phyloP scores from a whole-genome alignment of 495 filamentous ascomycete genomes.

The Penicillium roqueforti region DNA sequence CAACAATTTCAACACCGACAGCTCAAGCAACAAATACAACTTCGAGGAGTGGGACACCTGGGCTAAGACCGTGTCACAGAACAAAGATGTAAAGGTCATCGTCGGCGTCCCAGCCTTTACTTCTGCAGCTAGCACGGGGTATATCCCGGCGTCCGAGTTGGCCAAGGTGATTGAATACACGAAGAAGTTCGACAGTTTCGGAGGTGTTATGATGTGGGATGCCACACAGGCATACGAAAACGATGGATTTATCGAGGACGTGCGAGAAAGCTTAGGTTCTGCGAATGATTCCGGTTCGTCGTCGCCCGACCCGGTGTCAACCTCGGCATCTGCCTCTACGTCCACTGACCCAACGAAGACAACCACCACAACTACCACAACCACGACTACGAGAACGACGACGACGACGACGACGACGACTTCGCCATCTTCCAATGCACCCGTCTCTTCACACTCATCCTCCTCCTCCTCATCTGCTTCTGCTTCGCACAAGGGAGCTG shows the following conservation, averaged over 20 bases:
- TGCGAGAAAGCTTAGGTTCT: constrained; percentile 27
- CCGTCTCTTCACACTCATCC: constrained; percentile 28
- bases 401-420: neutral
- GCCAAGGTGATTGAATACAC: constrained; percentile 46
- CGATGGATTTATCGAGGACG: constrained; percentile 48
- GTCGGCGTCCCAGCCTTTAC: constrained; percentile 62
- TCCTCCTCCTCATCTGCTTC: constrained; percentile 30
- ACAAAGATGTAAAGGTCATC: constrained; percentile 60
- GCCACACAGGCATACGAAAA: constrained; percentile 58
- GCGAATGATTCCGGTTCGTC: constrained; percentile 31
- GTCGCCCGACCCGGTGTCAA: constrained; percentile 30
- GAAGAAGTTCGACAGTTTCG: constrained; percentile 56
- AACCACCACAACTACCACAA: neutral
- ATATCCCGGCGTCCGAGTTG: constrained; percentile 44
- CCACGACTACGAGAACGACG: neutral
- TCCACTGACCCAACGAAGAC: constrained; percentile 30
- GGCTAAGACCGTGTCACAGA: constrained; percentile 57
- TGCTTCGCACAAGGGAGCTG: constrained; percentile 23
- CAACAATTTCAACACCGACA: constrained; percentile 44
- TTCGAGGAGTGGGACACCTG: constrained; percentile 68
- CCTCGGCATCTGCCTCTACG: constrained; percentile 26
- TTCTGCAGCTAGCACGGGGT: constrained; percentile 55
- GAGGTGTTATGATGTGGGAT: constrained; percentile 74
- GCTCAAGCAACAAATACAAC: constrained; percentile 59
- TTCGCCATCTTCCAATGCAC: constrained; percentile 25